Evolutionary conservation across 345 rosid species (phyloP).

Genomic region (Salix purpurea): DNA sequence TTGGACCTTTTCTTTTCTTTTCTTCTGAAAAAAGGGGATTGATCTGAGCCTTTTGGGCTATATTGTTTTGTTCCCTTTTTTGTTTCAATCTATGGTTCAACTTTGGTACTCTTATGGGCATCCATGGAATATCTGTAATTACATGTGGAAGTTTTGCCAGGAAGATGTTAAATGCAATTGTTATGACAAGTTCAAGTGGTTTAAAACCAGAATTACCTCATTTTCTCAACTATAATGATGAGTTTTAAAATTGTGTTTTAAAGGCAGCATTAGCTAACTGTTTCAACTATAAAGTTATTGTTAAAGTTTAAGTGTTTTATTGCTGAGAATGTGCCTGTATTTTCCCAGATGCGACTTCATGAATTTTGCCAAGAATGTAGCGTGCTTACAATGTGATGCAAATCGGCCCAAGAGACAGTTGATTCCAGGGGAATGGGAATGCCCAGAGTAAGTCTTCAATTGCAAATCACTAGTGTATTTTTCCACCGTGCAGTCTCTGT

Average conservation of each 20-base stretch:
- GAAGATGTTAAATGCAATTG: slow-evolving; percentile 4
- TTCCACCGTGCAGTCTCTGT: not conserved
- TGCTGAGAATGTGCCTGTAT: slow-evolving; percentile 12
- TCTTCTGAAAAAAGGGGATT: too few species aligned
- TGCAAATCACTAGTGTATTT: not conserved
- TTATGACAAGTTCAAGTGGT: not conserved
- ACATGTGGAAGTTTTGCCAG: not conserved
- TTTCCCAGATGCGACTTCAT: slow-evolving; percentile 84
- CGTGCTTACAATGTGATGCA: slow-evolving; percentile 95
- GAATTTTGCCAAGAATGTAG: slow-evolving; percentile 93
- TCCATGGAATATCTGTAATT: not conserved
- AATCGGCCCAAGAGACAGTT: slow-evolving; percentile 94
- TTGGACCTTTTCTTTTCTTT: not conserved
- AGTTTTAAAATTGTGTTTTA: not conserved
- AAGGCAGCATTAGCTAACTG: not conserved
- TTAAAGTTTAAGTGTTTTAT: not conserved
- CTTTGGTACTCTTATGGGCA: not conserved
- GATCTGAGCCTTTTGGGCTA: too few species aligned
- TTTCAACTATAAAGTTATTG: not conserved
- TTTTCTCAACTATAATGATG: not conserved
- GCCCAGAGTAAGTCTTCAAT: slow-evolving; percentile 75
- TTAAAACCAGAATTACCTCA: not conserved
- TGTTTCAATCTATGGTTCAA: not conserved
- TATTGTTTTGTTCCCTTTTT: not conserved
- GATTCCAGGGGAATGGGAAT: slow-evolving; percentile 99